These are phyloP conservation scores for Kalmusia sp. DNA, from an alignment of 2,329 filamentous ascomycete species.

Conservation along the genomic window DNA sequence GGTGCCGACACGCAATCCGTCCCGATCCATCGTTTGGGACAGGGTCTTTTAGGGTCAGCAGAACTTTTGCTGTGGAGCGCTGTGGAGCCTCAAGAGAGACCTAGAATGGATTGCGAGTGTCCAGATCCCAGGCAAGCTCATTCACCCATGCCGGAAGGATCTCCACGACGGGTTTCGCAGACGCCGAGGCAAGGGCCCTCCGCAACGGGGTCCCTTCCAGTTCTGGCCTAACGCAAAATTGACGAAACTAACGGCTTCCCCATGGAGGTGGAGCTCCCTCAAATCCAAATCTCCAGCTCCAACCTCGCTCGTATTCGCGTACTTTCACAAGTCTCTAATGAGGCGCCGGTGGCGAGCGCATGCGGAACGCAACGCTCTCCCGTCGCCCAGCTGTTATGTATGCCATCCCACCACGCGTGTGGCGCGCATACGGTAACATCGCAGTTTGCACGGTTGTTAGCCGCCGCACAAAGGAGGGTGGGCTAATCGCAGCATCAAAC, in stretches of 20 bases:
- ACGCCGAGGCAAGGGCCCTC: conserved; percentile 1
- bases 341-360: conserved; percentile 1
- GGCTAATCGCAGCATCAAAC: not conserved
- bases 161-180: not conserved
- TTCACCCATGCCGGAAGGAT: not conserved
- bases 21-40: not conserved
- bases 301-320: conserved; percentile 4
- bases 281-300: not conserved
- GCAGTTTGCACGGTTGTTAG: not conserved
- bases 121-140: not conserved
- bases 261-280: conserved; percentile 1
- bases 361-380: not conserved
- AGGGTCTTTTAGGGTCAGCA: not conserved
- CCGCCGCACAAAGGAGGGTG: conserved; percentile 1
- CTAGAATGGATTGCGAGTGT: not conserved
- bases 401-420: not conserved
- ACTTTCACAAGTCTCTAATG: not conserved
- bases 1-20: not conserved
- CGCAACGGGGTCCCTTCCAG: not conserved
- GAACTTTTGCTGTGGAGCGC: not conserved
- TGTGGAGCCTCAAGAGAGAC: not conserved
- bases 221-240: not conserved
- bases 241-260: conserved; percentile 9
- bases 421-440: conserved; percentile 5
- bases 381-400: not conserved